A percentile compares a stretch with the other conserved stretches of the same genome.
These are phyloP conservation scores for Rubia balearica DNA, from an alignment of 305 asterid genomes.

Conservation along the genomic window DNA sequence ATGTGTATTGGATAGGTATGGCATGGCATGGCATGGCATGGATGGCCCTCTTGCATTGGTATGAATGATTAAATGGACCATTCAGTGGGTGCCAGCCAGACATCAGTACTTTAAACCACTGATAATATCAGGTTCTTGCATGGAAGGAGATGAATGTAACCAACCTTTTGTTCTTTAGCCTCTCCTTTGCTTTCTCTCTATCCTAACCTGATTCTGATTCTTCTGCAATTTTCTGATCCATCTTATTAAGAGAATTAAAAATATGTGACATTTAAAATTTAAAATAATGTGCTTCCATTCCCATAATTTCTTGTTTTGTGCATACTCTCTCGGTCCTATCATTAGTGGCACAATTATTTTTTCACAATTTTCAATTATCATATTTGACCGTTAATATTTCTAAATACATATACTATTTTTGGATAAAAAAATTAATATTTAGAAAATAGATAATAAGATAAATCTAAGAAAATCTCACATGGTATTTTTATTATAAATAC, in stretches of 20 bases:
- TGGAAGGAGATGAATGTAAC: constrained; percentile 2
- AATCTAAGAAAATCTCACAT: too few species aligned
- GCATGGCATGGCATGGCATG: background rate
- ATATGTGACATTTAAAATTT: background rate
- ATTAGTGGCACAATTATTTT: too few species aligned
- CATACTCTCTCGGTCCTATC: too few species aligned
- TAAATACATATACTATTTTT: too few species aligned
- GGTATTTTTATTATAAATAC: too few species aligned
- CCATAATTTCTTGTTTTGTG: too few species aligned
- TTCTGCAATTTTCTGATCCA: background rate
- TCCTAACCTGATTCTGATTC: background rate
- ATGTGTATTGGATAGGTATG: background rate
- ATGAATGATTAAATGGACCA: constrained; percentile 27
- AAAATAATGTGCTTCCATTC: too few species aligned
- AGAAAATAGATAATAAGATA: too few species aligned
- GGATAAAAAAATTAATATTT: too few species aligned
- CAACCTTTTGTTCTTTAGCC: background rate
- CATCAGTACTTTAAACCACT: constrained; percentile 16
- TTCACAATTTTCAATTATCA: too few species aligned
- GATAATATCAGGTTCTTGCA: constrained; percentile 3
- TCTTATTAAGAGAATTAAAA: background rate
- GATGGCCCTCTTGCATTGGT: constrained; percentile 23
- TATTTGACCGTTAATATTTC: too few species aligned
- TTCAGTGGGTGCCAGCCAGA: constrained; percentile 53
- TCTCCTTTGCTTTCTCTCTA: background rate